Percentiles rank a stretch among this genome's conserved stretches.
These are phyloP conservation scores for Sideroxylon spinosum DNA, from an alignment of 179 eudicot genomes.

Conservation along the genomic window DNA sequence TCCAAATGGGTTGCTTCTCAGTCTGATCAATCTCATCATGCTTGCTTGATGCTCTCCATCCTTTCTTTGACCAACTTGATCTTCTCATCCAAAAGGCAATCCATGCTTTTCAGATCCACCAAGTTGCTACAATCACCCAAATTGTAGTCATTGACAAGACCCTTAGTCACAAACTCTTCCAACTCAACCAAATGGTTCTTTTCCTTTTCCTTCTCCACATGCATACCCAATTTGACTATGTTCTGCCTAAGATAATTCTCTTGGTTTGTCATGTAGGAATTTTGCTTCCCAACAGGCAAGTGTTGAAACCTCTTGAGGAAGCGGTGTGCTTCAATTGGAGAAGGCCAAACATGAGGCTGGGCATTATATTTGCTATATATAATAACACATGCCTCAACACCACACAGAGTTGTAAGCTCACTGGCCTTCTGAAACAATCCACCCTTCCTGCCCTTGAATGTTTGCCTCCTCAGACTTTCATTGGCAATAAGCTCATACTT, in stretches of 20 bases:
- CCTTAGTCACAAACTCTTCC: not conserved
- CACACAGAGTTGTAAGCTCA: constrained; percentile 41
- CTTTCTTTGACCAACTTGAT: not conserved
- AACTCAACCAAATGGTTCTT: not conserved
- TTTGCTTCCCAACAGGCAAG: constrained; percentile 12
- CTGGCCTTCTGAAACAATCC: constrained; percentile 48
- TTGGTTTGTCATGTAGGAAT: not conserved
- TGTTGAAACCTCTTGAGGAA: not conserved
- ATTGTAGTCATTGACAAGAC: not conserved
- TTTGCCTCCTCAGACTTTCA: constrained; percentile 43
- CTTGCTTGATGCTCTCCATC: not conserved
- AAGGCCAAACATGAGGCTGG: constrained; percentile 44
- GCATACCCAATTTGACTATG: not conserved
- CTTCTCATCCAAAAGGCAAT: constrained; percentile 3
- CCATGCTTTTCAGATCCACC: constrained; percentile 10
- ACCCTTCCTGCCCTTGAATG: constrained; percentile 39
- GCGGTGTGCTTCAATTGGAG: constrained; percentile 4
- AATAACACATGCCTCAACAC: constrained; percentile 44
- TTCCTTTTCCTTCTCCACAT: not conserved
- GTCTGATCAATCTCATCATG: not conserved
- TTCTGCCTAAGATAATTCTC: constrained; percentile 10
- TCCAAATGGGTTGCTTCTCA: not conserved
- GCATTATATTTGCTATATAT: constrained; percentile 29
- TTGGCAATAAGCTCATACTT: constrained; percentile 37
- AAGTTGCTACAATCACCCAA: constrained; percentile 6